phyloP scores from a whole-genome alignment of 2,329 filamentous ascomycete species.

The Alternaria sp. region DNA sequence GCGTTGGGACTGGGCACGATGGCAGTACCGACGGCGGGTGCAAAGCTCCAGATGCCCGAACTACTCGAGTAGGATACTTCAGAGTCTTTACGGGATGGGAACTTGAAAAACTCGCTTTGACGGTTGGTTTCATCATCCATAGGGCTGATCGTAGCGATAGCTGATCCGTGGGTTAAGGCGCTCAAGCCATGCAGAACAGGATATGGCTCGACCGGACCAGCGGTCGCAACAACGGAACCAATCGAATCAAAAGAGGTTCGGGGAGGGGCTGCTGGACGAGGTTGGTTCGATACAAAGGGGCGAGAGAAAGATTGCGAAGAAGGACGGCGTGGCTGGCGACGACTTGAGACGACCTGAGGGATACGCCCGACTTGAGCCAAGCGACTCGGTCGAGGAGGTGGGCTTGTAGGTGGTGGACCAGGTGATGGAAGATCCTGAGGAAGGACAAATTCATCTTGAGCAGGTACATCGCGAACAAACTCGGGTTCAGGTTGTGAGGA shows the following conservation, averaged over 20 bases:
- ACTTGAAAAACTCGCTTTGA: conserved; percentile 74
- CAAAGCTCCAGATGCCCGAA: conserved; percentile 68
- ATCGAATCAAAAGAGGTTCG: conserved; percentile 48
- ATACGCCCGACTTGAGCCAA: conserved; percentile 86
- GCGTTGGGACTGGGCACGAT: conserved; percentile 69
- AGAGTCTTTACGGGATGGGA: conserved; percentile 77
- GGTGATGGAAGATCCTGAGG: conserved; percentile 35
- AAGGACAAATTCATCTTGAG: conserved; percentile 15
- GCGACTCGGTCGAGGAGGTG: conserved; percentile 65
- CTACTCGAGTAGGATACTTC: conserved; percentile 71
- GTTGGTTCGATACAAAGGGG: conserved; percentile 69
- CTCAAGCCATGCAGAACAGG: conserved; percentile 47
- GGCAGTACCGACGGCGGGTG: conserved; percentile 66
- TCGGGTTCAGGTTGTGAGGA: background rate
- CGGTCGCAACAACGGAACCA: conserved; percentile 37
- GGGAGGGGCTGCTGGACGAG: conserved; percentile 46
- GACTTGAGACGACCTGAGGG: conserved; percentile 77
- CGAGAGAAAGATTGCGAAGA: conserved; percentile 85
- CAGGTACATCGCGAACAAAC: background rate
- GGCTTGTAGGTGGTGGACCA: conserved; percentile 35
- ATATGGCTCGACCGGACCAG: conserved; percentile 46
- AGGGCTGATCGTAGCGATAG: conserved; percentile 48
- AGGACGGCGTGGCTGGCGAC: conserved; percentile 68
- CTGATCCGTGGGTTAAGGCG: conserved; percentile 50
- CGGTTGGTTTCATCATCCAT: conserved; percentile 42